Percentiles rank a stretch among this genome's conserved stretches.
Conservation (phyloP, 371 early-diverging fungal genomes). For the Mortierella sp. region DNA sequence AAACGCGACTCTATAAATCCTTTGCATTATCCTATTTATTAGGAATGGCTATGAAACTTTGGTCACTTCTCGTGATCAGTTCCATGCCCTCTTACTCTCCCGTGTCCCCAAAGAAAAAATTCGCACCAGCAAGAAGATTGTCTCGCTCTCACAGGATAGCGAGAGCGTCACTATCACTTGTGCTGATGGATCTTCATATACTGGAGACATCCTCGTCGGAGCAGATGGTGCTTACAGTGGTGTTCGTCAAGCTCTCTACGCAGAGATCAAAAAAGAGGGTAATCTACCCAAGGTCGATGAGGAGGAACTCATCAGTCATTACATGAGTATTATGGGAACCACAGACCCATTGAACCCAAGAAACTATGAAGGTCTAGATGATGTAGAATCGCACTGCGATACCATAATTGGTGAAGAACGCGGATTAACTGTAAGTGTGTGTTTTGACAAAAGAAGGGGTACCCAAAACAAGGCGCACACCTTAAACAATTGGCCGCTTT, state of each 20-base stretch:
- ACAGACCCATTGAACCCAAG: slow-evolving; percentile 28
- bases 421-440: slow-evolving; percentile 26
- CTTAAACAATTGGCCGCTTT: no score
- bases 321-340: slow-evolving; percentile 39
- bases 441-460: not conserved
- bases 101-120: slow-evolving; percentile 26
- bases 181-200: slow-evolving; percentile 20
- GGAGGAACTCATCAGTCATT: slow-evolving; percentile 27
- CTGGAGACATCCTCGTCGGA: slow-evolving; percentile 34
- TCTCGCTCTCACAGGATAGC: slow-evolving; percentile 11
- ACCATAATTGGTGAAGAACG: slow-evolving; percentile 34
- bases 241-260: slow-evolving; percentile 19
- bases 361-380: slow-evolving; percentile 37
- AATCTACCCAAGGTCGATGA: slow-evolving; percentile 23
- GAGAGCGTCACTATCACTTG: slow-evolving; percentile 35
- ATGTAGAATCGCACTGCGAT: slow-evolving; percentile 24
- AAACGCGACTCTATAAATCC: not conserved
- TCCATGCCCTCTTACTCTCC: slow-evolving; percentile 31
- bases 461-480: not conserved
- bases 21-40: not conserved
- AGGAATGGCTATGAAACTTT: slow-evolving; percentile 36
- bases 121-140: slow-evolving; percentile 22
- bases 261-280: slow-evolving; percentile 12
- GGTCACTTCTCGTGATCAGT: slow-evolving; percentile 31
- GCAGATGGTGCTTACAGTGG: slow-evolving; percentile 48